These are phyloP conservation scores for Malus hybrid DNA, from an alignment of 331 rosid species.

Conservation along the genomic window DNA sequence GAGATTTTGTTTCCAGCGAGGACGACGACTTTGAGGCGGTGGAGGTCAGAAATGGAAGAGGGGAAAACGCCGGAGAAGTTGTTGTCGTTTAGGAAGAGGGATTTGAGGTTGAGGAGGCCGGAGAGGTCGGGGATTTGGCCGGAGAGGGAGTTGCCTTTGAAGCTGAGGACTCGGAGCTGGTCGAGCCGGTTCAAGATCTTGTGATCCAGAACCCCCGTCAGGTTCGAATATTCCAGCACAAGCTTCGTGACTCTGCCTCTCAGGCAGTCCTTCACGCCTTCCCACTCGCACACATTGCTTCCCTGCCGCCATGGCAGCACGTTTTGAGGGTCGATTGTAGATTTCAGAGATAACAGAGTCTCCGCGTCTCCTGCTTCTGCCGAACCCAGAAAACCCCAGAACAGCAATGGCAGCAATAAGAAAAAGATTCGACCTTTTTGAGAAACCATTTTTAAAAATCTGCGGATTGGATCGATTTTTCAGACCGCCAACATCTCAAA, in stretches of 20 bases:
- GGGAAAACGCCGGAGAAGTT: slow-evolving; percentile 74
- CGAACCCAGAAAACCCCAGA: neutral
- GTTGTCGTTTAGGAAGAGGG: slow-evolving; percentile 60
- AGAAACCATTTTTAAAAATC: neutral
- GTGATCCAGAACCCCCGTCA: slow-evolving; percentile 48
- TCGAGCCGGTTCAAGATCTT: slow-evolving; percentile 56
- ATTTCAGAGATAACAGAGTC: slow-evolving; percentile 50
- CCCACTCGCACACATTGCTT: slow-evolving; percentile 57
- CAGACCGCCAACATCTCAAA: neutral
- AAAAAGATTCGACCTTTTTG: neutral
- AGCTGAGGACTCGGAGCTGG: slow-evolving; percentile 85
- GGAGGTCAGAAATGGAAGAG: slow-evolving; percentile 49
- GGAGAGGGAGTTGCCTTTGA: slow-evolving; percentile 66
- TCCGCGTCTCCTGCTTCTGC: slow-evolving; percentile 45
- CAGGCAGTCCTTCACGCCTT: slow-evolving; percentile 64
- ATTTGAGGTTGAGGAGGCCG: slow-evolving; percentile 59
- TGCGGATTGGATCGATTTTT: neutral
- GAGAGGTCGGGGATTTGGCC: slow-evolving; percentile 74
- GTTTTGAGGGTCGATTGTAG: slow-evolving; percentile 48
- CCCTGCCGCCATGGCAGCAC: slow-evolving; percentile 53
- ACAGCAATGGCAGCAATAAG: slow-evolving; percentile 6
- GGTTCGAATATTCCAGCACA: slow-evolving; percentile 56
- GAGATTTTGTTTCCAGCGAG: slow-evolving; percentile 56
- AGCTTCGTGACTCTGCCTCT: slow-evolving; percentile 73
- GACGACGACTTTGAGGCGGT: slow-evolving; percentile 62